Evolutionary conservation across 192 early-diverging fungal species (phyloP), one percentile per base, ranked within the genome.

Genomic region (Coemansia aciculifera): DNA sequence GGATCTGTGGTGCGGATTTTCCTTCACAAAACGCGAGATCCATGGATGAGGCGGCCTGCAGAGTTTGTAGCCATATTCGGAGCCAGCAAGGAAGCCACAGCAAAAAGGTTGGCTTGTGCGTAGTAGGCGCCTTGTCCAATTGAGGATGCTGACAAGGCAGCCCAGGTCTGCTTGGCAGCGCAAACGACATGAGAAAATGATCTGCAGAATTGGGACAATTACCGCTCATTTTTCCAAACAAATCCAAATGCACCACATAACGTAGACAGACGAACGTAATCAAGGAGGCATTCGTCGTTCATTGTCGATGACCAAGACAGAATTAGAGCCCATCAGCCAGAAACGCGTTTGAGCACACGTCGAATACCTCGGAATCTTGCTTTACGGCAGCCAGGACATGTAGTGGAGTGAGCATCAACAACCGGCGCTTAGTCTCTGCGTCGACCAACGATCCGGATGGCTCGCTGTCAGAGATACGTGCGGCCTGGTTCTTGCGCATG

Each of bases 371-470:
- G 5, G 81, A 73, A 39, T 75, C 65, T 11, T 51, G 68, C 59
- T 66, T 74, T 34, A 68, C 76, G 13, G 81, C 81, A 5, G 72
- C 56, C 64, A 83, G 34, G 9, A 83, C 73, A 42, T 83, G 81
- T 29, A 74, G 46, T 1, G 81, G 81, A 9, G 69, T 83, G 27
- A 83, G 72, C 75, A 78, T 74, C 38, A 80, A 62, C 42, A 72
- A n/a, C 12, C 38, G 64, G n/a, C 44, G 61, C 21, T 38, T 37
- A n/a, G 44, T 34, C 11, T 61, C 36, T 2, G 43, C 38, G 62
- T 66, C 52, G 15, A 29, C 23, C 24, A 56, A 17, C 10, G 52
- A 27, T 0, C 24, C 24, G 24, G 24, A 27, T 27, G 54, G 2
- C 5, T 17, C 9, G 36, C 39, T 64, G 23, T 36, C 12, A 44